phyloP scores from a whole-genome alignment of 2,329 filamentous ascomycete genomes.

The Coniochaeta prunicola region DNA sequence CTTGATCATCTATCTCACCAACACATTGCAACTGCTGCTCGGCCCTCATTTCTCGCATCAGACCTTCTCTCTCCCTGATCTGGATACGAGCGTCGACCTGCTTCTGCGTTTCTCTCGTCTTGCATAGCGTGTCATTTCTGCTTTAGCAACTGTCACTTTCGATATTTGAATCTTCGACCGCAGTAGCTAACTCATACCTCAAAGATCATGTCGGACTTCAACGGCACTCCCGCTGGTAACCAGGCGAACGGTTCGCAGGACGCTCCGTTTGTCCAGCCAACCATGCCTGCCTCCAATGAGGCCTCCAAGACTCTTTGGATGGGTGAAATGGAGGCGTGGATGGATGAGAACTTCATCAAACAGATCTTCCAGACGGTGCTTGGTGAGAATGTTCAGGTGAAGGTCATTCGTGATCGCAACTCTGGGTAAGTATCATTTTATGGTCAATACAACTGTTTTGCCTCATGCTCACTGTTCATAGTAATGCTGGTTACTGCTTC shows the following conservation, averaged over 20 bases:
- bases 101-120: background rate
- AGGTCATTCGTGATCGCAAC: constrained; percentile 99
- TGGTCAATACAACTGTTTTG: background rate
- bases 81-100: background rate
- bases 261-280: constrained; percentile 11
- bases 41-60: background rate
- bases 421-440: constrained; percentile 65
- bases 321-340: constrained; percentile 98
- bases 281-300: constrained; percentile 26
- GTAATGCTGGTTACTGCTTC: constrained; percentile 98
- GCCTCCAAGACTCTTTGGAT: constrained; percentile 62
- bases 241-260: constrained; percentile 20
- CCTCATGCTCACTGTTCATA: constrained; percentile 27
- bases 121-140: background rate
- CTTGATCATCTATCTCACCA: background rate
- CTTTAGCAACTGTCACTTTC: background rate
- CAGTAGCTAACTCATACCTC: constrained; percentile 10
- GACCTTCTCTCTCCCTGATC: background rate
- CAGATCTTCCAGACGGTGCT: constrained; percentile 83
- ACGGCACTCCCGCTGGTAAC: constrained; percentile 8
- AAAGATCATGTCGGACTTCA: constrained; percentile 15
- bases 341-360: constrained; percentile 98
- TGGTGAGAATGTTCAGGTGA: constrained; percentile 93
- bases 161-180: background rate
- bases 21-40: background rate